Evolutionary conservation across 1,284 basidiomycete species (phyloP), one percentile per base, ranked within the genome.

Genomic region (Sphagnurus paluster): DNA sequence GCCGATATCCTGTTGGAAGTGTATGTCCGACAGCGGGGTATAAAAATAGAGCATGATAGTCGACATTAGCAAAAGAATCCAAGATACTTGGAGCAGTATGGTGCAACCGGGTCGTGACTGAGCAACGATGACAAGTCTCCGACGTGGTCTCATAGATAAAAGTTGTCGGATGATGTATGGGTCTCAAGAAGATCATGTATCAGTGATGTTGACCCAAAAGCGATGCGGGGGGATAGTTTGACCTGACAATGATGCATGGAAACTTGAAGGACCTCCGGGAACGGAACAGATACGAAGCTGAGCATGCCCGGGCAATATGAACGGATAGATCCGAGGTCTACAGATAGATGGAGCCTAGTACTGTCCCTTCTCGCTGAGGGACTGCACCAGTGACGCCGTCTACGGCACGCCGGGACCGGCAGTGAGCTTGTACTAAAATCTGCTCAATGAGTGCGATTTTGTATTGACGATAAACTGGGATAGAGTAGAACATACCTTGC

Each of bases 241-340:
- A 47, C 35, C 33, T 40, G 37, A 45, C 42, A 49, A 49, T 34
- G 44, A 35, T 49, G 21, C 34, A 23, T 34, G 37, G 21, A 8
- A 38, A 38, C 14, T 3, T 25, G 28, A n/a, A n/a, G n/a, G n/a
- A n/a, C 48, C 48, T 50, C 37, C 36, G 26, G 48, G 23, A 24
- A 48, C 49, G 52, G 49, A 53, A 38, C 45, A 48, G 9, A 11
- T 30, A 17, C 30, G 23, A 7, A 25, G 34, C 29, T 35, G 23
- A 21, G 17, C 39, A n/a, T 16, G 17, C 9, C 28, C 37, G 39
- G 5, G n/a, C 23, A 21, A 16, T 26, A 21, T 29, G 16, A 28
- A 38, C 52, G 52, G 52, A 53, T 38, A 26, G 23, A 44, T 9
- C 52, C 52, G 52, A 46, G 42, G 48, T 50, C 48, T 33, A 47